These are phyloP conservation scores for Thielaviopsis populi DNA, from an alignment of 2,329 filamentous ascomycete genomes.

Conservation along the genomic window DNA sequence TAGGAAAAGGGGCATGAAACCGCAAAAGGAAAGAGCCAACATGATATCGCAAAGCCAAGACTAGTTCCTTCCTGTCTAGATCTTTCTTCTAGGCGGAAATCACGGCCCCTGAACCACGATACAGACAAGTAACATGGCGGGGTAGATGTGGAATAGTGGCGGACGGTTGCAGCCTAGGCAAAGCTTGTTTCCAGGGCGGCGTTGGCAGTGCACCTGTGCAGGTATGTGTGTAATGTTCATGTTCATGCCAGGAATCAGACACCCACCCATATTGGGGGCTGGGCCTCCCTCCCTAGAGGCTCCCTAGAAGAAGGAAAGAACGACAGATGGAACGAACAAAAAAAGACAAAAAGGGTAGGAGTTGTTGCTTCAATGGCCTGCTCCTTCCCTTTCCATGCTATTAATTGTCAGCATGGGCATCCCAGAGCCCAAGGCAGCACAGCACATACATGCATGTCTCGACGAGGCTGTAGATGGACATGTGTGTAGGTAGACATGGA, in stretches of 20 bases:
- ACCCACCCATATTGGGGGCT: background rate
- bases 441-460: background rate
- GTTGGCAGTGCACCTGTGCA: background rate
- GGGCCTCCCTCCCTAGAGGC: background rate
- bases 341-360: background rate
- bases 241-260: background rate
- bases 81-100: background rate
- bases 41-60: background rate
- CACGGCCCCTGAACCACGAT: background rate
- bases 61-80: background rate
- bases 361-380: background rate
- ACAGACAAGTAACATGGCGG: background rate
- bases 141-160: background rate
- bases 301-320: background rate
- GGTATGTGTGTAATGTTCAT: background rate
- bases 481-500: background rate
- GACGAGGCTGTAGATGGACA: background rate
- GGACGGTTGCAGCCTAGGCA: background rate
- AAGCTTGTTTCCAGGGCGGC: background rate
- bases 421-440: background rate
- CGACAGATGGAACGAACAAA: background rate
- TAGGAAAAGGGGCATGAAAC: background rate
- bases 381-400: background rate
- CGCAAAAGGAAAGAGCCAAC: background rate
- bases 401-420: background rate